A percentile compares a stretch with the other conserved stretches of the same genome.
Evolutionary conservation across 1,284 basidiomycete genomes (phyloP).

Genomic region (Leucoagaricus sp.): DNA sequence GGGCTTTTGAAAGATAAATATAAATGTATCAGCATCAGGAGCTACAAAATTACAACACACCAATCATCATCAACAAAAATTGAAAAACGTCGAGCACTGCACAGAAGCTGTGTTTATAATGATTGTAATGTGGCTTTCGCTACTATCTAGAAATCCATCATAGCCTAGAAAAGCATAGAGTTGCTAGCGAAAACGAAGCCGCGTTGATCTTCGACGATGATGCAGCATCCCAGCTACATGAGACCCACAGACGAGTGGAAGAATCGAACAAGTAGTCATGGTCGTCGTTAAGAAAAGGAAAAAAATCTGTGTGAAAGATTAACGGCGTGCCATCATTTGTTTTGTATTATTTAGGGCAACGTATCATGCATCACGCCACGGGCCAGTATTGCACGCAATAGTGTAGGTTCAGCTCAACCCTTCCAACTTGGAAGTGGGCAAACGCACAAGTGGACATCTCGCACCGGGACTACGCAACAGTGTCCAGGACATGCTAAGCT

Average conservation of each 20-base stretch:
- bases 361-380: too few species aligned
- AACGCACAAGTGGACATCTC: too few species aligned
- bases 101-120: not conserved
- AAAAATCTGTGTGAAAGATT: not conserved
- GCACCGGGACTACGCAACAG: too few species aligned
- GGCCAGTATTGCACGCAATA: too few species aligned
- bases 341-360: not conserved
- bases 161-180: constrained; percentile 11
- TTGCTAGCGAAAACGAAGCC: constrained; percentile 17
- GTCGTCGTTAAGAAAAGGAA: constrained; percentile 8
- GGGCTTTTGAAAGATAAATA: too few species aligned
- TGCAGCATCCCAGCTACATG: not conserved
- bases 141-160: constrained; percentile 18
- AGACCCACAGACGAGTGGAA: constrained; percentile 1
- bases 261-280: not conserved
- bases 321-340: not conserved
- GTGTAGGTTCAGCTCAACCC: too few species aligned
- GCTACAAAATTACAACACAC: not conserved
- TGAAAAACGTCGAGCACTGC: not conserved
- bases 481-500: too few species aligned
- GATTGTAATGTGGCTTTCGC: constrained; percentile 11
- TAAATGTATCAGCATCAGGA: not conserved
- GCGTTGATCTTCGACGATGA: constrained; percentile 12
- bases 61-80: not conserved
- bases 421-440: too few species aligned